phyloP scores from a whole-genome alignment of 1,284 basidiomycete genomes.

The Mycosarcoma mackinlayi region DNA sequence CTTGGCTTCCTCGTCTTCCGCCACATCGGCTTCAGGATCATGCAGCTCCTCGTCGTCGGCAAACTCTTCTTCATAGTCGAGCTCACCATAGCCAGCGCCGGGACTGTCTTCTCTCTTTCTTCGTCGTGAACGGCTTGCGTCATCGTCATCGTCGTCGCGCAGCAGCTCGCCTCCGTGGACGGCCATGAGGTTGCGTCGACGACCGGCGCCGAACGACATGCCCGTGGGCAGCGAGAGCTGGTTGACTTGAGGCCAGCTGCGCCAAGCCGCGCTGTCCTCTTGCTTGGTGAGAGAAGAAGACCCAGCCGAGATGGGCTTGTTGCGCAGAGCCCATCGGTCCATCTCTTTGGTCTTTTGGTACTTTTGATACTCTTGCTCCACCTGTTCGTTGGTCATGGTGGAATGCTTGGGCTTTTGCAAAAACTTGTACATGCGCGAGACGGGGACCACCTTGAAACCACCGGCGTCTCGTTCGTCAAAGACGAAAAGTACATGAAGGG shows the following conservation, averaged over 20 bases:
- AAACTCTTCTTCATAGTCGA: slow-evolving; percentile 66
- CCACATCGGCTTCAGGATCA: slow-evolving; percentile 47
- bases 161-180: slow-evolving; percentile 52
- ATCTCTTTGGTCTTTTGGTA: slow-evolving; percentile 55
- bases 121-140: slow-evolving; percentile 15
- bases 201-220: slow-evolving; percentile 43
- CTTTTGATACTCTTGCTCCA: slow-evolving; percentile 55
- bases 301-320: slow-evolving; percentile 33
- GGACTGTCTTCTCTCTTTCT: slow-evolving; percentile 44
- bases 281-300: slow-evolving; percentile 20
- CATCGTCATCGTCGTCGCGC: slow-evolving; percentile 52
- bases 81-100: slow-evolving; percentile 58
- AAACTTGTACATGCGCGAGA: slow-evolving; percentile 66
- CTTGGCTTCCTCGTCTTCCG: slow-evolving; percentile 61
- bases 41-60: slow-evolving; percentile 65
- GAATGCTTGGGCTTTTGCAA: slow-evolving; percentile 62
- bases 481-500: slow-evolving; percentile 66
- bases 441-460: slow-evolving; percentile 66
- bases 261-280: slow-evolving; percentile 44
- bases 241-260: slow-evolving; percentile 45
- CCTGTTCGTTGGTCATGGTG: slow-evolving; percentile 55
- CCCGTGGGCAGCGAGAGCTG: slow-evolving; percentile 47
- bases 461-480: slow-evolving; percentile 65
- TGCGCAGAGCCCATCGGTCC: slow-evolving; percentile 53
- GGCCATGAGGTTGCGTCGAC: slow-evolving; percentile 51